These are phyloP conservation scores for Hypholoma sublateritium DNA, from an alignment of 768 basidiomycete species.

Conservation along the genomic window DNA sequence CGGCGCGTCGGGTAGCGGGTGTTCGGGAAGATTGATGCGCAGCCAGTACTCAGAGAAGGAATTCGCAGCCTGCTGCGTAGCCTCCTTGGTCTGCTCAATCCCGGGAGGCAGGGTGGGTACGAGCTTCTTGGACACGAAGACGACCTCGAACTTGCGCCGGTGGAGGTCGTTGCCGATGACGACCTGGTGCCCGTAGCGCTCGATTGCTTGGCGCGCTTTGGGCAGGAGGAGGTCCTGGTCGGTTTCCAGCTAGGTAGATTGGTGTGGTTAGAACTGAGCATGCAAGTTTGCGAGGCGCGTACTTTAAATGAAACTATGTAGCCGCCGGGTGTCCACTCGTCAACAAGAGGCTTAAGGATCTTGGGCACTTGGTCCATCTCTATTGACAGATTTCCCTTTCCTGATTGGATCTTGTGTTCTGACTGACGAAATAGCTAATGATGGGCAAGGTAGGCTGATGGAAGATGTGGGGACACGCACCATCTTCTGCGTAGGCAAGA, in stretches of 20 bases:
- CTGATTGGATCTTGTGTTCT: slow-evolving; percentile 98
- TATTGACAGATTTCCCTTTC: slow-evolving; percentile 88
- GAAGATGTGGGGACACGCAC: slow-evolving; percentile 42
- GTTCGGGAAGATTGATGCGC: slow-evolving; percentile 47
- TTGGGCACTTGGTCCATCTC: slow-evolving; percentile 99
- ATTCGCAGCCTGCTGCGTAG: slow-evolving; percentile 9
- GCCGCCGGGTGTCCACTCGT: slow-evolving; percentile 89
- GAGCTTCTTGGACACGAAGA: slow-evolving; percentile 71
- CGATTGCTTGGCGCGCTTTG: slow-evolving; percentile 84
- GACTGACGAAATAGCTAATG: slow-evolving; percentile 47
- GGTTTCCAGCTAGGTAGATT: slow-evolving; percentile 78
- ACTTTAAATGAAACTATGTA: slow-evolving; percentile 99
- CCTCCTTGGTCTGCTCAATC: slow-evolving; percentile 9
- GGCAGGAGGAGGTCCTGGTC: slow-evolving; percentile 82
- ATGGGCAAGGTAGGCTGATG: background rate
- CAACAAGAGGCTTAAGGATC: slow-evolving; percentile 88
- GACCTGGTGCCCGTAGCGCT: slow-evolving; percentile 95
- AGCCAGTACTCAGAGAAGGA: slow-evolving; percentile 62
- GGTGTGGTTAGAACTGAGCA: background rate
- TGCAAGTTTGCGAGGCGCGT: slow-evolving; percentile 6
- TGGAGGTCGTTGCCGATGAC: slow-evolving; percentile 98
- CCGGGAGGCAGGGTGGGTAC: slow-evolving; percentile 18
- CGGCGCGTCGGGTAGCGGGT: slow-evolving; percentile 31
- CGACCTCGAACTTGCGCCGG: slow-evolving; percentile 87
- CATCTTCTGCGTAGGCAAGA: slow-evolving; percentile 88